These are phyloP conservation scores for Phyllosticta ampelicida DNA, from an alignment of 2,329 filamentous ascomycete genomes.

Conservation along the genomic window DNA sequence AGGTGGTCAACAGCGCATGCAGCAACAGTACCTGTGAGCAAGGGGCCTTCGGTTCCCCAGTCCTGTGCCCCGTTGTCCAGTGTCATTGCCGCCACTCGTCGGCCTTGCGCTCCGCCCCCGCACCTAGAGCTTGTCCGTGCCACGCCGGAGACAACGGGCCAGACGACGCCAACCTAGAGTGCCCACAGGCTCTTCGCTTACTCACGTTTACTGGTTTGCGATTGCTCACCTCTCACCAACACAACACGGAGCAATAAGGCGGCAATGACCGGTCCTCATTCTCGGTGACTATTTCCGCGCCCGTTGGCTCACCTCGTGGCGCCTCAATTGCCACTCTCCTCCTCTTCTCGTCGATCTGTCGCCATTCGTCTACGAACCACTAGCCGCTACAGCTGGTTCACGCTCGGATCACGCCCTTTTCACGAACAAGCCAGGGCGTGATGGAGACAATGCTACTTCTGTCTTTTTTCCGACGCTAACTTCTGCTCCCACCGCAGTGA, in stretches of 20 bases:
- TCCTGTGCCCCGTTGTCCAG: not conserved
- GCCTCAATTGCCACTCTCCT: not conserved
- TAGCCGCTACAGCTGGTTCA: not conserved
- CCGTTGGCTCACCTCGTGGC: not conserved
- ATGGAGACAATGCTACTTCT: not conserved
- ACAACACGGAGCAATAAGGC: not conserved
- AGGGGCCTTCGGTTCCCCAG: not conserved
- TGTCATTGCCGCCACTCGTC: not conserved
- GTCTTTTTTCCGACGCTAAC: not conserved
- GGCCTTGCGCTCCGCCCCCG: not conserved
- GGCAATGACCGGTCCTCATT: not conserved
- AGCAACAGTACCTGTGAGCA: slow-evolving; percentile 2
- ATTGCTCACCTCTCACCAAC: slow-evolving; percentile 4
- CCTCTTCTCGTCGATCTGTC: not conserved
- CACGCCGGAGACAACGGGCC: not conserved
- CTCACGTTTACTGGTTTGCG: not conserved
- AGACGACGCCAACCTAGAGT: not conserved
- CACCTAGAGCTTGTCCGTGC: not conserved
- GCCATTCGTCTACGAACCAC: not conserved
- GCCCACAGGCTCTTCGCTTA: not conserved
- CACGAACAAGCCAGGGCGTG: not conserved
- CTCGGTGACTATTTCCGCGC: not conserved
- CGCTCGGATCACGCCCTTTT: not conserved
- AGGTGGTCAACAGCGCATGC: not conserved
- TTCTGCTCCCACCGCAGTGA: not conserved